Conservation (phyloP, 2,329 filamentous ascomycete genomes). For the Fusarium circinatum region DNA sequence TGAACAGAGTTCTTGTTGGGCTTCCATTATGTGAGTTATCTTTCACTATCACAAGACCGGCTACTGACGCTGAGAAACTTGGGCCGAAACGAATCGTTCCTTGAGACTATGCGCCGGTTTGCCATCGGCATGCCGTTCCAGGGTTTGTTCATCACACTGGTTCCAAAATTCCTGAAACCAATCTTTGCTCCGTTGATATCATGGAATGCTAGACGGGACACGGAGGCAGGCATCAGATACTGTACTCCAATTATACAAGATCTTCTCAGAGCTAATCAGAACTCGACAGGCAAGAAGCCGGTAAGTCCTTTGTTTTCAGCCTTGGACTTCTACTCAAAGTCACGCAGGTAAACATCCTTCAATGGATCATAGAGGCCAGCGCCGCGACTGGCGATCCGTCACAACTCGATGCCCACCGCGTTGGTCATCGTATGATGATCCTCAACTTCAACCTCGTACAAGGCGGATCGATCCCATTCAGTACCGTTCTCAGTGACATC, state of each 20-base stretch:
- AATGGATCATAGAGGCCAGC: neutral
- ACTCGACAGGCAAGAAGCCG: neutral
- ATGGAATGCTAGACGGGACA: neutral
- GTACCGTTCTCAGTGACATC: neutral
- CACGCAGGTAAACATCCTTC: neutral
- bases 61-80: neutral
- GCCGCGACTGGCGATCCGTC: neutral
- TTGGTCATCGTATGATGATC: neutral
- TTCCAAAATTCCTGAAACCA: neutral
- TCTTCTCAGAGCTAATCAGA: neutral
- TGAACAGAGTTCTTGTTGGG: neutral
- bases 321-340: neutral
- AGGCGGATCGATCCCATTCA: neutral
- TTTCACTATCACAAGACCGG: fast-evolving
- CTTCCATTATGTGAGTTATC: neutral
- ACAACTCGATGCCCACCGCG: neutral
- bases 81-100: neutral
- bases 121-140: neutral
- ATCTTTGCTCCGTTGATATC: neutral
- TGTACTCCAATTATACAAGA: neutral
- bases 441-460: neutral
- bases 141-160: neutral
- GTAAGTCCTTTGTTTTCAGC: neutral
- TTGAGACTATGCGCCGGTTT: neutral
- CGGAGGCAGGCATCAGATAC: neutral